A percentile compares a stretch with the other conserved stretches of the same genome.
These are phyloP conservation scores for Apiospora saccharicola DNA, from an alignment of 2,329 filamentous ascomycete species.

Conservation along the genomic window DNA sequence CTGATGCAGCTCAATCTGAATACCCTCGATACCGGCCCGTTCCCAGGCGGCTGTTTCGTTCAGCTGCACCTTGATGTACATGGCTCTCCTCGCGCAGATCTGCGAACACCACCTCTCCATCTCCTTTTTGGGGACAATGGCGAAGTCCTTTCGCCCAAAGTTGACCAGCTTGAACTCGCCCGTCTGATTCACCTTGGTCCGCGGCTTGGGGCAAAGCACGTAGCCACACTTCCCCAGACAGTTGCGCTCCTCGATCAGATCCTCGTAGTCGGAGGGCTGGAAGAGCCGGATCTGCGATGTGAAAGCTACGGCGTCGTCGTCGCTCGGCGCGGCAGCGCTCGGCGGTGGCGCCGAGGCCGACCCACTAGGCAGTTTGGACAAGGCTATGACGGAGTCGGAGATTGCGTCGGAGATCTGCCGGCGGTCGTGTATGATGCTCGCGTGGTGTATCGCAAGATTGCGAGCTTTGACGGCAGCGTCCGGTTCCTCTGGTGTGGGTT, in stretches of 20 bases:
- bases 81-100: constrained; percentile 77
- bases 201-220: constrained; percentile 74
- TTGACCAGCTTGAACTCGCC: constrained; percentile 74
- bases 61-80: constrained; percentile 90
- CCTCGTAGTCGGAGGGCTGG: constrained; percentile 88
- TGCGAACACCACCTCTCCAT: constrained; percentile 88
- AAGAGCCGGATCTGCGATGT: constrained; percentile 74
- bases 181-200: constrained; percentile 60
- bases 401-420: constrained; percentile 81
- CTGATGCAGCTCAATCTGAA: constrained; percentile 69
- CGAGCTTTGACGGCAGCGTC: constrained; percentile 50
- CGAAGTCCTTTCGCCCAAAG: constrained; percentile 60
- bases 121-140: constrained; percentile 74
- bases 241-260: constrained; percentile 87
- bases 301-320: constrained; percentile 70
- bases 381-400: constrained; percentile 72
- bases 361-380: constrained; percentile 66
- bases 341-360: constrained; percentile 38
- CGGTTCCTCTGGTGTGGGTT: constrained; percentile 49
- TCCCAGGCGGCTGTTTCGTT: constrained; percentile 87
- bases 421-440: constrained; percentile 80
- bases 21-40: constrained; percentile 65
- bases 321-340: constrained; percentile 47
- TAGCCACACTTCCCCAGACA: constrained; percentile 86
- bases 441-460: constrained; percentile 81